phyloP scores from a whole-genome alignment of 306 rosid genomes.

The Phaseolus lunatus region DNA sequence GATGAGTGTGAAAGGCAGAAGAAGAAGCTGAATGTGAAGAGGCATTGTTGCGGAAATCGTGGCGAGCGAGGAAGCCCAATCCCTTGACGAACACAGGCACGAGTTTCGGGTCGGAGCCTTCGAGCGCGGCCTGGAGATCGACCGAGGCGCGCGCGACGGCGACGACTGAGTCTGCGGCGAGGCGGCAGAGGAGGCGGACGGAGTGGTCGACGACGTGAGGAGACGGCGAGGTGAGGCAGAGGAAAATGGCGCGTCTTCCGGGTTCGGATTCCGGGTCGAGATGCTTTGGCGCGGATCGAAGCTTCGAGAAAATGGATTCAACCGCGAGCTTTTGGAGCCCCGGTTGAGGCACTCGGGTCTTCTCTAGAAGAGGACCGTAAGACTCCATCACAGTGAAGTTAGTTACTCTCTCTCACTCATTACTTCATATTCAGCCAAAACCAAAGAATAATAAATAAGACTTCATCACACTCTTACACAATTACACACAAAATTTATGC shows the following conservation, averaged over 20 bases:
- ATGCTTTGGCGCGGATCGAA: slow-evolving; percentile 72
- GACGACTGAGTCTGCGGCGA: slow-evolving; percentile 64
- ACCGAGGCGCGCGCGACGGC: slow-evolving; percentile 57
- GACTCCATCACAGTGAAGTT: slow-evolving; percentile 56
- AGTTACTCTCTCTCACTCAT: no score
- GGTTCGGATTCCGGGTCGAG: slow-evolving; percentile 75
- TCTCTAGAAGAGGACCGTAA: slow-evolving; percentile 64
- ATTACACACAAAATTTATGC: no score
- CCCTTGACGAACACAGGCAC: slow-evolving; percentile 78
- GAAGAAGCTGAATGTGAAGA: slow-evolving; percentile 45
- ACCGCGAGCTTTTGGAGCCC: slow-evolving; percentile 88
- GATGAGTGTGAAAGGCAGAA: slow-evolving; percentile 54
- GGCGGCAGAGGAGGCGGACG: slow-evolving; percentile 83
- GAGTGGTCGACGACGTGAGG: slow-evolving; percentile 82
- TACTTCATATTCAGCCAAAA: no score
- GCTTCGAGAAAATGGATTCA: slow-evolving; percentile 79
- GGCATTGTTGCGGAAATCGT: slow-evolving; percentile 63
- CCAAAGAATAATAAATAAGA: no score
- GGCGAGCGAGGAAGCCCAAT: slow-evolving; percentile 70
- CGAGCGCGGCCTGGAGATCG: slow-evolving; percentile 84
- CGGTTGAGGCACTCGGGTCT: slow-evolving; percentile 81
- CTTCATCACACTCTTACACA: no score
- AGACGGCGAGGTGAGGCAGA: slow-evolving; percentile 70
- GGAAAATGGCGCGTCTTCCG: slow-evolving; percentile 75
- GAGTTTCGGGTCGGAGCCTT: slow-evolving; percentile 66